phyloP scores from a whole-genome alignment of 306 rosid species.

The Malus fusca region DNA sequence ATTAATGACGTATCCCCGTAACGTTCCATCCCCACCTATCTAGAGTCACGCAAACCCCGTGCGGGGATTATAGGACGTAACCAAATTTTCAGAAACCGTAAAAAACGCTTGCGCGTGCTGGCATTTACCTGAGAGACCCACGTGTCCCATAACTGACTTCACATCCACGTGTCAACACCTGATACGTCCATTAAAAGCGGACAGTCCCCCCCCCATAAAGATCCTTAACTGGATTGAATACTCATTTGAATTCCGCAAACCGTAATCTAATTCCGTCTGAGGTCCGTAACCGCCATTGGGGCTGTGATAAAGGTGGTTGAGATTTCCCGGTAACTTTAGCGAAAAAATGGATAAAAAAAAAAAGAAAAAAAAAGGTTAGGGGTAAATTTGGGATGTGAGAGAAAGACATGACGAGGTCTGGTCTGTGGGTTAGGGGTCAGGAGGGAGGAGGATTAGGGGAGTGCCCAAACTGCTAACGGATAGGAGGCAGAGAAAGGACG shows the following conservation, averaged over 20 bases:
- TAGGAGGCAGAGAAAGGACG: conserved; percentile 34
- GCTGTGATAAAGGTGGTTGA: background rate
- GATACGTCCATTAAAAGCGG: background rate
- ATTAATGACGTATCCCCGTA: background rate
- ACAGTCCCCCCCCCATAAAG: background rate
- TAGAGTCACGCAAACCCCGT: conserved; percentile 1
- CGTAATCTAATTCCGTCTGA: background rate
- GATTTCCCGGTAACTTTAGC: background rate
- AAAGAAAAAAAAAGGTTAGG: background rate
- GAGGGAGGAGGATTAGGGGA: conserved; percentile 10
- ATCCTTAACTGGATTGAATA: background rate
- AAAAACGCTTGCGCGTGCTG: background rate
- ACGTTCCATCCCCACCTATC: background rate
- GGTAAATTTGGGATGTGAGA: background rate
- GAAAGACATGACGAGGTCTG: conserved; percentile 1
- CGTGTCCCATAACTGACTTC: background rate
- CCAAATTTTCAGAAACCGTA: background rate
- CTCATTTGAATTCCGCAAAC: conserved; percentile 8
- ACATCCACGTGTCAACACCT: conserved; percentile 16
- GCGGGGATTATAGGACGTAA: background rate
- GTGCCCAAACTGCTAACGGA: conserved; percentile 27
- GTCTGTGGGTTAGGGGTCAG: conserved; percentile 10
- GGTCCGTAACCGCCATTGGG: conserved; percentile 4
- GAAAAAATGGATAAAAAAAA: no score
- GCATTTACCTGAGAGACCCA: background rate